A percentile compares a stretch with the other conserved stretches of the same genome.
These are phyloP conservation scores for Solanum boliviense DNA, from an alignment of 257 asterid genomes.

Conservation along the genomic window DNA sequence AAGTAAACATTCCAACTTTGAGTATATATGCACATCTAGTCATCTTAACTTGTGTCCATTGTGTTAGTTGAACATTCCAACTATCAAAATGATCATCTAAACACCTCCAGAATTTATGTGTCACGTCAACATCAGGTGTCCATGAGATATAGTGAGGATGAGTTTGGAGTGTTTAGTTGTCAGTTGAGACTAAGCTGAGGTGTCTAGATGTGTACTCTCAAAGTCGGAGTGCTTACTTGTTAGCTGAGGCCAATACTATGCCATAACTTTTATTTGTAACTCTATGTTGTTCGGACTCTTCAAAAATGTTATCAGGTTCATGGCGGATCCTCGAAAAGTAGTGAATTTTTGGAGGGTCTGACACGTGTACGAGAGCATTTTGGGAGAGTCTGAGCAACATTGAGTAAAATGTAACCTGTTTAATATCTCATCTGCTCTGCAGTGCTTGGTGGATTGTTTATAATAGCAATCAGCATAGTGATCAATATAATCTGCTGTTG, in stretches of 20 bases:
- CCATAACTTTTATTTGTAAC: background rate
- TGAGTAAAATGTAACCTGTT: background rate
- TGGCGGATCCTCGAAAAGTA: background rate
- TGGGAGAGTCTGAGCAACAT: background rate
- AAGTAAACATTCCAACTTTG: background rate
- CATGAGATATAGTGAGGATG: background rate
- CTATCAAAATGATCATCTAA: background rate
- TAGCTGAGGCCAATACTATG: background rate
- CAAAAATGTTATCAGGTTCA: background rate
- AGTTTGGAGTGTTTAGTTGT: background rate
- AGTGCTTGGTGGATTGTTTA: background rate
- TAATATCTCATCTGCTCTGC: background rate
- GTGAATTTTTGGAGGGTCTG: background rate
- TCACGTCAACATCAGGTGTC: background rate
- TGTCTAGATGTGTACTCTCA: background rate
- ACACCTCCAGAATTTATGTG: background rate
- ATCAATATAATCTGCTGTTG: background rate
- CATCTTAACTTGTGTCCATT: background rate
- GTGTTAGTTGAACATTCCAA: background rate
- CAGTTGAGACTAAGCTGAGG: background rate
- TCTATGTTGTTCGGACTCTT: background rate
- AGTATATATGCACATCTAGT: background rate
- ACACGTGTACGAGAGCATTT: background rate
- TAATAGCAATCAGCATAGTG: background rate
- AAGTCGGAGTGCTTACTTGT: too few relatives aligned